phyloP scores from a whole-genome alignment of 2,329 filamentous ascomycete species.

The Aspergillus calidoustus region DNA sequence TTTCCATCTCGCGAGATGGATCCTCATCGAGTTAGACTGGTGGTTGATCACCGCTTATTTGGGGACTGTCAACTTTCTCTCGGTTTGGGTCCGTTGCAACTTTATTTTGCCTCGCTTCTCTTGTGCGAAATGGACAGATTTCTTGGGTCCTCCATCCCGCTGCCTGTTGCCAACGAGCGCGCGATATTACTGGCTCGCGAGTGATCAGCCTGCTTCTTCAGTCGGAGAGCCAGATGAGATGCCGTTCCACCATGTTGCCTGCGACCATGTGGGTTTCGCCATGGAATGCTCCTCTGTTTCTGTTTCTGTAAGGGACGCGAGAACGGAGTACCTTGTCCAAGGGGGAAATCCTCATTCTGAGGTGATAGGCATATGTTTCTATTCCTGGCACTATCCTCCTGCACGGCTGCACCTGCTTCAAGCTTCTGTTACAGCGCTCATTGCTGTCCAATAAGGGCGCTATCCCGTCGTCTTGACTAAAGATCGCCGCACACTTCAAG shows the following conservation, averaged over 20 bases:
- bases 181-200: background rate
- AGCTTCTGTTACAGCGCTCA: background rate
- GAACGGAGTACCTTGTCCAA: background rate
- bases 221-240: background rate
- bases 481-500: background rate
- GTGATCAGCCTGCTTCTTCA: background rate
- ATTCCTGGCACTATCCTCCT: background rate
- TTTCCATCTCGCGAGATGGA: slow-evolving; percentile 20
- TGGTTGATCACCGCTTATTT: slow-evolving; percentile 12
- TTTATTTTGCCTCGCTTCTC: slow-evolving; percentile 3
- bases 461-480: background rate
- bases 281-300: background rate
- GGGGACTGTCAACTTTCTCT: slow-evolving; percentile 6
- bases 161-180: background rate
- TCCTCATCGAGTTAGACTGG: slow-evolving; percentile 13
- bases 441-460: background rate
- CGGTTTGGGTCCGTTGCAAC: slow-evolving; percentile 9
- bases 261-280: slow-evolving; percentile 4
- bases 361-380: slow-evolving; percentile 5
- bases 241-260: background rate
- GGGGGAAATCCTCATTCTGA: background rate
- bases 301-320: slow-evolving; percentile 6
- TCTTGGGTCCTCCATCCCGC: background rate
- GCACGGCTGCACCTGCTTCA: background rate
- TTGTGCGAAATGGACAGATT: background rate